Evolutionary conservation across 495 filamentous ascomycete species (phyloP).

Genomic region (Xylaria grammica): DNA sequence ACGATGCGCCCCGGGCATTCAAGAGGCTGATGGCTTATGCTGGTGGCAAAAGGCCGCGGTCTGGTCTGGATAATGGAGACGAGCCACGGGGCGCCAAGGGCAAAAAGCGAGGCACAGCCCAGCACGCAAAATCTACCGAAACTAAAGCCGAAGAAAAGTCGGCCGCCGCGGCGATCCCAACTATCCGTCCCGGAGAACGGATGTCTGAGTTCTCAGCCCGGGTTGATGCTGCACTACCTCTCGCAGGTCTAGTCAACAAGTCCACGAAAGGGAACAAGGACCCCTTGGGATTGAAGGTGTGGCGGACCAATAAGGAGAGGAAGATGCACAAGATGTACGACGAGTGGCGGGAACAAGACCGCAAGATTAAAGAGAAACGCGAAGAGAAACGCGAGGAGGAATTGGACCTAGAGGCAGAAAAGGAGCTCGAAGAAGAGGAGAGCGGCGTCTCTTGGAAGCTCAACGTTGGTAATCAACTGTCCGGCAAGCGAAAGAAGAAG

Average conservation of each 20-base stretch:
- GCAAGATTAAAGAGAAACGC: constrained; percentile 58
- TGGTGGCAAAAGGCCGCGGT: constrained; percentile 59
- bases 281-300: constrained; percentile 60
- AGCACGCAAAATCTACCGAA: constrained; percentile 16
- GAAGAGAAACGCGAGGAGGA: constrained; percentile 65
- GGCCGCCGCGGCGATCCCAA: constrained; percentile 50
- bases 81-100: constrained; percentile 57
- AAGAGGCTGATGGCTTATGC: constrained; percentile 76
- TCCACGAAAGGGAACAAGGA: constrained; percentile 53
- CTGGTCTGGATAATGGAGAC: constrained; percentile 72
- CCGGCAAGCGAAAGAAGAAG: constrained; percentile 59
- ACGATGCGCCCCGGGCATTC: constrained; percentile 90
- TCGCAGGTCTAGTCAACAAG: constrained; percentile 66
- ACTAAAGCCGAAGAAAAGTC: constrained; percentile 25
- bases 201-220: constrained; percentile 82
- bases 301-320: constrained; percentile 77
- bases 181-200: constrained; percentile 80
- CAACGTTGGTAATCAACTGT: constrained; percentile 38
- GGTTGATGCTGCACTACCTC: constrained; percentile 83
- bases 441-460: constrained; percentile 62
- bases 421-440: constrained; percentile 65
- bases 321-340: constrained; percentile 80
- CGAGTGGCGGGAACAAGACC: constrained; percentile 76
- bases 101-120: constrained; percentile 32
- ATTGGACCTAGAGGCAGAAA: constrained; percentile 67